A percentile compares a stretch with the other conserved stretches of the same genome.
These are phyloP conservation scores for Voacanga thouarsii DNA, from an alignment of 257 asterid genomes.

Conservation along the genomic window DNA sequence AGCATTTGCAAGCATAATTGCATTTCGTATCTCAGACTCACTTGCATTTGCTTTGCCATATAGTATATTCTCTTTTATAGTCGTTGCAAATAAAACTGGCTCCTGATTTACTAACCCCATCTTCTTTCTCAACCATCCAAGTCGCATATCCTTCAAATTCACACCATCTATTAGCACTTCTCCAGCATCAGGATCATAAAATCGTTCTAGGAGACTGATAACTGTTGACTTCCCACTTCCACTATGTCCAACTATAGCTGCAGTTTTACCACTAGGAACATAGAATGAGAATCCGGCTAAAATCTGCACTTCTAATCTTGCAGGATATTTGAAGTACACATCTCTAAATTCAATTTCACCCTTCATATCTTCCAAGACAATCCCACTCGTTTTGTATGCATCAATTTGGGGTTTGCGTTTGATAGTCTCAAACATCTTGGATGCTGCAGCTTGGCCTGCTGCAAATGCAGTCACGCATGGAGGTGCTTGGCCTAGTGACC, in stretches of 20 bases:
- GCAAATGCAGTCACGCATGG: neutral
- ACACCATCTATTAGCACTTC: conserved; percentile 50
- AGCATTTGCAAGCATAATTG: conserved; percentile 71
- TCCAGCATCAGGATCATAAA: conserved; percentile 70
- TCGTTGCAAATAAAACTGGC: conserved; percentile 51
- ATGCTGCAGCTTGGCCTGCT: neutral
- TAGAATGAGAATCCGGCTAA: conserved; percentile 50
- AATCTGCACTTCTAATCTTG: conserved; percentile 59
- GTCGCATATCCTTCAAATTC: conserved; percentile 40
- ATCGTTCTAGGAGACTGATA: conserved; percentile 58
- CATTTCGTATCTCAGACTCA: conserved; percentile 54
- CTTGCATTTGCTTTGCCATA: conserved; percentile 64
- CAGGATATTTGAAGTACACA: conserved; percentile 20
- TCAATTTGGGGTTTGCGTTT: neutral
- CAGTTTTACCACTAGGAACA: conserved; percentile 44
- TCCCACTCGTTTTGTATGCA: conserved; percentile 24
- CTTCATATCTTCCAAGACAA: conserved; percentile 36
- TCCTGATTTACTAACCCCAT: conserved; percentile 77
- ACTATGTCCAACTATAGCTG: conserved; percentile 73
- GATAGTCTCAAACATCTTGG: neutral
- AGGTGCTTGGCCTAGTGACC: neutral
- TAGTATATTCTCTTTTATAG: conserved; percentile 49
- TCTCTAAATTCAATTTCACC: conserved; percentile 66
- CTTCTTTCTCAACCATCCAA: conserved; percentile 52
- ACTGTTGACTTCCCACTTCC: conserved; percentile 82